phyloP scores from a whole-genome alignment of 495 filamentous ascomycete genomes.

The Podospora tetraspora region DNA sequence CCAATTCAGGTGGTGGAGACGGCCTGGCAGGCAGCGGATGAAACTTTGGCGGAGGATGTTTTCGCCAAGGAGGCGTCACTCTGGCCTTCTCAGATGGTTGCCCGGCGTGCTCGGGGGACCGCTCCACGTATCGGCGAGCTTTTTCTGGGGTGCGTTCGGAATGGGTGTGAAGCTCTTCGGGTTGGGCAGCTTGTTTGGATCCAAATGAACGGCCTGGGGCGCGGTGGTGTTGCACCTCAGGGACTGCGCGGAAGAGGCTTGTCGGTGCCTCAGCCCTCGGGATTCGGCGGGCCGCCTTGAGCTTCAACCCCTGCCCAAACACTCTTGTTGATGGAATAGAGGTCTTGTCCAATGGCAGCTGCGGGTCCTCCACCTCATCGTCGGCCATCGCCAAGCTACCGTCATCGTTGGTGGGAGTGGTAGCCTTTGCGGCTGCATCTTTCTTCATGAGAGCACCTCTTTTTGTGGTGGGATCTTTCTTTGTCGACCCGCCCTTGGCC shows the following conservation, averaged over 20 bases:
- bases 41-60: background rate
- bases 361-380: background rate
- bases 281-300: background rate
- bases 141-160: background rate
- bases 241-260: background rate
- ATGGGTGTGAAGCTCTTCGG: background rate
- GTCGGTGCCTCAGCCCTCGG: background rate
- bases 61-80: background rate
- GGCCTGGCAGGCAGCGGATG: background rate
- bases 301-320: background rate
- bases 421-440: background rate
- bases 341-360: background rate
- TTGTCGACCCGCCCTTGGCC: background rate
- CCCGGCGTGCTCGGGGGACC: background rate
- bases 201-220: background rate
- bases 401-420: background rate
- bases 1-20: conserved; percentile 6
- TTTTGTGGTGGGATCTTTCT: background rate
- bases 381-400: background rate
- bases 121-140: background rate
- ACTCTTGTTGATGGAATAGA: background rate
- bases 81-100: background rate
- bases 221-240: background rate
- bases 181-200: background rate
- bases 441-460: background rate